Conservation (phyloP, 495 filamentous ascomycete species). For the Annulohypoxylon maeteangense region DNA sequence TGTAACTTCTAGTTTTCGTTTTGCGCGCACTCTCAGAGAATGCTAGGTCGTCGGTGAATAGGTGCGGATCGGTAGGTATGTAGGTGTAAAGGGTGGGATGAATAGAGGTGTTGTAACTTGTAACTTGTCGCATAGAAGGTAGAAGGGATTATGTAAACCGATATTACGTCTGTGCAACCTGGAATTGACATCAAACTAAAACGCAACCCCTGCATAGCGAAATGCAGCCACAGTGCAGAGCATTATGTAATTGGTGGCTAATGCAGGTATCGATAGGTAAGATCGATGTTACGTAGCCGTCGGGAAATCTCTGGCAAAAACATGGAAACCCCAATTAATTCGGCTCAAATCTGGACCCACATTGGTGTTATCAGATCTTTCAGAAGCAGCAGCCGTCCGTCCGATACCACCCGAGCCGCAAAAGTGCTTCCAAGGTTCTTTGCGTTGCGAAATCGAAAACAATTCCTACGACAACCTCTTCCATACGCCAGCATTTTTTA, state of each 20-base stretch:
- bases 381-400: conserved; percentile 42
- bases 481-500: conserved; percentile 25
- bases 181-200: conserved; percentile 4
- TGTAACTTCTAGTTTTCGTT: not conserved
- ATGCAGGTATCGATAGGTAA: not conserved
- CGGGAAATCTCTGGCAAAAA: conserved; percentile 38
- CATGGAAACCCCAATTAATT: conserved; percentile 8
- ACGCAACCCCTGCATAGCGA: not conserved
- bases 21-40: conserved; percentile 9
- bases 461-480: conserved; percentile 16
- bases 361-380: conserved; percentile 46
- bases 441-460: conserved; percentile 20
- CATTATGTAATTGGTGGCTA: not conserved
- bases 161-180: conserved; percentile 1
- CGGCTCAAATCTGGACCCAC: conserved; percentile 29
- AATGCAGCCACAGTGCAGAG: conserved; percentile 1
- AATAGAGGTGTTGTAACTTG: not conserved
- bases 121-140: not conserved
- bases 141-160: not conserved
- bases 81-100: not conserved
- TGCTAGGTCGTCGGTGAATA: not conserved
- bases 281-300: conserved; percentile 25
- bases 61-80: not conserved
- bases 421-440: conserved; percentile 30
- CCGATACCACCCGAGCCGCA: conserved; percentile 49